A percentile compares a stretch with the other conserved stretches of the same genome.
Evolutionary conservation across 208 protist genomes (phyloP).

Genomic region (Naegleria lovaniensis): DNA sequence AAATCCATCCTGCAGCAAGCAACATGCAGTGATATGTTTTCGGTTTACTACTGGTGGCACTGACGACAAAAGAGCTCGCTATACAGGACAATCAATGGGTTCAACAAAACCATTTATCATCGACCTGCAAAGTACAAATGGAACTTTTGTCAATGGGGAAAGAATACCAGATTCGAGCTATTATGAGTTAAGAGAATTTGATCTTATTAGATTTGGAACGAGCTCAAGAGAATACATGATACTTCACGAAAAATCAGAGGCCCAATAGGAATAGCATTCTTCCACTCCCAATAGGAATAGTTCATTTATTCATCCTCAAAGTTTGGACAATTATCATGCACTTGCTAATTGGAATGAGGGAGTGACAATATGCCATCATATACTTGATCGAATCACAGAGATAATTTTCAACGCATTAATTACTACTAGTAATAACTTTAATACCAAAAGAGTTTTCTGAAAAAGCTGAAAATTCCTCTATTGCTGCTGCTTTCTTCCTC

Average conservation of each 20-base stretch:
- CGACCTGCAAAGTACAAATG: conserved; percentile 64
- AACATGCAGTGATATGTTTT: conserved; percentile 60
- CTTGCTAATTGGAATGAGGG: no score
- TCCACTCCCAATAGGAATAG: no score
- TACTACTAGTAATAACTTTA: no score
- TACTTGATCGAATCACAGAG: no score
- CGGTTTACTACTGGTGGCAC: not conserved
- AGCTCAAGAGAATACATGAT: conserved; percentile 48
- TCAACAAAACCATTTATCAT: conserved; percentile 60
- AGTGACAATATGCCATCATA: no score
- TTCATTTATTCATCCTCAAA: no score
- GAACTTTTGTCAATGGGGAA: conserved; percentile 60
- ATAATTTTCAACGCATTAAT: no score
- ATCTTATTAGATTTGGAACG: conserved; percentile 61
- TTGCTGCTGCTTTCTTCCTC: no score
- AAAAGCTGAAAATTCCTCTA: no score
- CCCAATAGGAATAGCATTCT: not conserved
- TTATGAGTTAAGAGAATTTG: conserved; percentile 57
- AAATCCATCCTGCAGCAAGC: conserved; percentile 66
- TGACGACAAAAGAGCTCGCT: not conserved
- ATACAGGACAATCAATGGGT: not conserved
- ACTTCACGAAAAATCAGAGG: not conserved
- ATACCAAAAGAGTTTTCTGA: no score
- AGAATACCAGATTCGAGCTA: conserved; percentile 50
- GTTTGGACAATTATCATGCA: no score